Evolutionary conservation across 441 rosid genomes (phyloP).

Genomic region (Cnidoscolus chayamansa): DNA sequence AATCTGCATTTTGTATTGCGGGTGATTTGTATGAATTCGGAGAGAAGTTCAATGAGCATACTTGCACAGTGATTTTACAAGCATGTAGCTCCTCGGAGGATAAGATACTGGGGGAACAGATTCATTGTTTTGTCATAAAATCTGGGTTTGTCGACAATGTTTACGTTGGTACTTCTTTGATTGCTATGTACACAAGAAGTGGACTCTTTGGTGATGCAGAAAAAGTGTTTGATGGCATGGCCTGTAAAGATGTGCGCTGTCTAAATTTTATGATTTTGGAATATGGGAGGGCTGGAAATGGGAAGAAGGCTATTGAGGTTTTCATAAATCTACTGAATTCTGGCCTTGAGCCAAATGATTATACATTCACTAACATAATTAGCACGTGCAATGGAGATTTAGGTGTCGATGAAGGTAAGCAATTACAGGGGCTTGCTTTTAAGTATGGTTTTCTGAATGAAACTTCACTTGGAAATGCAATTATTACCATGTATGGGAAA

Average conservation of each 20-base stretch:
- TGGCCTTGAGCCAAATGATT: slow-evolving; percentile 31
- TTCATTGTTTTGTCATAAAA: slow-evolving; percentile 32
- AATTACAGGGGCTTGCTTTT: slow-evolving; percentile 34
- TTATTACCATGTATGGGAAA: slow-evolving; percentile 33
- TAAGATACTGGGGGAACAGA: slow-evolving; percentile 29
- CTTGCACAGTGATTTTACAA: slow-evolving; percentile 35
- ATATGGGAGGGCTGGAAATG: slow-evolving; percentile 30
- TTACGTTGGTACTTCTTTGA: slow-evolving; percentile 33
- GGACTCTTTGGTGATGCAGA: slow-evolving; percentile 27
- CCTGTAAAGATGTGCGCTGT: slow-evolving; percentile 32
- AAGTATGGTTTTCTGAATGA: slow-evolving; percentile 25
- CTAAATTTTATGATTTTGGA: slow-evolving; percentile 39
- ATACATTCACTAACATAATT: slow-evolving; percentile 33
- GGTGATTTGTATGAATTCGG: slow-evolving; percentile 24
- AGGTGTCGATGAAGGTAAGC: slow-evolving; percentile 26
- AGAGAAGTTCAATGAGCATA: slow-evolving; percentile 34
- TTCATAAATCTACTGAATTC: slow-evolving; percentile 24
- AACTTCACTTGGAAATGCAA: slow-evolving; percentile 33
- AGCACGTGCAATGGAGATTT: slow-evolving; percentile 17
- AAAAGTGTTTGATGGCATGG: slow-evolving; percentile 26
- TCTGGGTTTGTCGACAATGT: slow-evolving; percentile 32
- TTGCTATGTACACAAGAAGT: slow-evolving; percentile 27
- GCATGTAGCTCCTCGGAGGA: slow-evolving; percentile 27
- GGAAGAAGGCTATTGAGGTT: slow-evolving; percentile 24
- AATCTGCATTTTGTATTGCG: slow-evolving; percentile 16